These are phyloP conservation scores for Penicillium nordicum DNA, from an alignment of 2,329 filamentous ascomycete genomes.

Conservation along the genomic window DNA sequence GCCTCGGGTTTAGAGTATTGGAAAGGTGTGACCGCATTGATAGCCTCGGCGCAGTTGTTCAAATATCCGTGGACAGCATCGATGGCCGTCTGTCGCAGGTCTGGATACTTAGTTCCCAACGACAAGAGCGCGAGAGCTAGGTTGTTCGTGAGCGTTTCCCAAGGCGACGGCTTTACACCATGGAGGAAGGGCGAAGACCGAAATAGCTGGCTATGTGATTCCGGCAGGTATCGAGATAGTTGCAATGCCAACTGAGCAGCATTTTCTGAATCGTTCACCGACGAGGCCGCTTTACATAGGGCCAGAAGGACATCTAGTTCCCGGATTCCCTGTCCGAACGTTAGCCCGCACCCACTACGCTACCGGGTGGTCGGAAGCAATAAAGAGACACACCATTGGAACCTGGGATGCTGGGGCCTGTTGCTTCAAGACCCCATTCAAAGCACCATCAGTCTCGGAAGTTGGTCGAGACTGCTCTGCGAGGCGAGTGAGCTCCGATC, in stretches of 20 bases:
- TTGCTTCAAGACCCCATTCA: conserved; percentile 38
- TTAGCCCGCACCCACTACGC: conserved; percentile 16
- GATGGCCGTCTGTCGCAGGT: conserved; percentile 64
- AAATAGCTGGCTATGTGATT: conserved; percentile 77
- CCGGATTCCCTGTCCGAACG: conserved; percentile 63
- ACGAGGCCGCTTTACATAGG: conserved; percentile 82
- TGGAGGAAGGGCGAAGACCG: conserved; percentile 77
- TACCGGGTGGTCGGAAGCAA: background rate
- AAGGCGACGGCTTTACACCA: conserved; percentile 80
- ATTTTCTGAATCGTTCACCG: conserved; percentile 65
- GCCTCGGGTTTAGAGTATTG: conserved; percentile 56
- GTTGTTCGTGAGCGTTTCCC: conserved; percentile 75
- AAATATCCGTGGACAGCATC: conserved; percentile 70
- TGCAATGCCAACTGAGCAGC: conserved; percentile 77
- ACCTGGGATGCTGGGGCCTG: conserved; percentile 38
- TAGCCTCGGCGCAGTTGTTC: conserved; percentile 63
- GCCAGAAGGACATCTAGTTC: conserved; percentile 91
- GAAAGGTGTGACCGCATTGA: conserved; percentile 54
- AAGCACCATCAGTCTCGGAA: conserved; percentile 25
- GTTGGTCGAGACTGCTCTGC: conserved; percentile 29
- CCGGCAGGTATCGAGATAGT: conserved; percentile 77
- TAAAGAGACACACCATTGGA: conserved; percentile 35
- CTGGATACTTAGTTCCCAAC: conserved; percentile 68
- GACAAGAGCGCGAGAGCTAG: conserved; percentile 78
- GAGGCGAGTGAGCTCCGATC: conserved; percentile 38